These are phyloP conservation scores for Harringtonia lauricola DNA, from an alignment of 2,329 filamentous ascomycete species.

Conservation along the genomic window DNA sequence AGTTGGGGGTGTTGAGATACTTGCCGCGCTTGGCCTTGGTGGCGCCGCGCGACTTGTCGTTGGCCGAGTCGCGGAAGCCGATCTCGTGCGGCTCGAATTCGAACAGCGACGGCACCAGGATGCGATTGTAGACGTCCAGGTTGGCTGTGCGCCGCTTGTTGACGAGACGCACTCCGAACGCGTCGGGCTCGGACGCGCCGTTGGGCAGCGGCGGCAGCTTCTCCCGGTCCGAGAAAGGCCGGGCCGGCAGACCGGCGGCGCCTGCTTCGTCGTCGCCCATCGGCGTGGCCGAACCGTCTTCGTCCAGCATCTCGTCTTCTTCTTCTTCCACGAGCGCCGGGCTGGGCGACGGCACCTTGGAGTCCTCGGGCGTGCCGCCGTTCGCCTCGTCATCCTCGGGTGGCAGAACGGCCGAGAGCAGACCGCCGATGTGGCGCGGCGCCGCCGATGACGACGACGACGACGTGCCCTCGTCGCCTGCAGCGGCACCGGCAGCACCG, in stretches of 20 bases:
- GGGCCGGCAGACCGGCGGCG: slow-evolving; percentile 15
- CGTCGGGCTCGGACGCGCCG: slow-evolving; percentile 35
- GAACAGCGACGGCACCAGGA: slow-evolving; percentile 39
- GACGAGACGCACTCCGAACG: slow-evolving; percentile 38
- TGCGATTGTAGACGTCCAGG: slow-evolving; percentile 35
- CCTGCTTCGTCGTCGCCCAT: slow-evolving; percentile 9
- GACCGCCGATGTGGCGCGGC: slow-evolving; percentile 28
- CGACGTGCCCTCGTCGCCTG: slow-evolving; percentile 17
- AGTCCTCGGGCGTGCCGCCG: slow-evolving; percentile 5
- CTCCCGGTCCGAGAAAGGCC: slow-evolving; percentile 16
- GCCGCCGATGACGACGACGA: slow-evolving; percentile 14
- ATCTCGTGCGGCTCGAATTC: slow-evolving; percentile 43
- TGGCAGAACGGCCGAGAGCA: slow-evolving; percentile 21
- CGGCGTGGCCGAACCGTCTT: slow-evolving; percentile 5
- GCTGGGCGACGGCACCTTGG: slow-evolving; percentile 11
- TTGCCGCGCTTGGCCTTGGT: slow-evolving; percentile 41
- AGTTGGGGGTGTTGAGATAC: slow-evolving; percentile 42
- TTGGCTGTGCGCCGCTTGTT: slow-evolving; percentile 25
- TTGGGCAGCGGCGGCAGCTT: slow-evolving; percentile 20
- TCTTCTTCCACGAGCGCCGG: slow-evolving; percentile 8
- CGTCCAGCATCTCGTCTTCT: slow-evolving; percentile 7
- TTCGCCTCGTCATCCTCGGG: slow-evolving; percentile 15
- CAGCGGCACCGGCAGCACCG: too few species aligned
- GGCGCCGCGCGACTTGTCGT: slow-evolving; percentile 41
- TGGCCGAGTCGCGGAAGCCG: slow-evolving; percentile 47